Conservation (phyloP, 108 stramenopile species). For the Conticribra guillardii region DNA sequence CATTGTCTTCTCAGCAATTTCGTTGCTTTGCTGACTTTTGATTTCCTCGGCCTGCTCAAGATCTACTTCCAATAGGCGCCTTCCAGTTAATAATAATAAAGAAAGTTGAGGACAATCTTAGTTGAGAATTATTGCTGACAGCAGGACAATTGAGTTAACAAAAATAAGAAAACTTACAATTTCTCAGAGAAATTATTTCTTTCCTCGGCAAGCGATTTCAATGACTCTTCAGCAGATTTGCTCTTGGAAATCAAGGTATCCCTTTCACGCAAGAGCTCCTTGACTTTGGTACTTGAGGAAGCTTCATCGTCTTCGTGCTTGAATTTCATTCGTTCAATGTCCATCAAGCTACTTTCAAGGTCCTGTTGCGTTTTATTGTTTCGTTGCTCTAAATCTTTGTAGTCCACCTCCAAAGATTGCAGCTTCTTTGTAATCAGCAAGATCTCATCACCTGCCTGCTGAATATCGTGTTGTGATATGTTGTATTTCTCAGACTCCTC, state of each 20-base stretch:
- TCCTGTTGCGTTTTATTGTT: slow-evolving; percentile 13
- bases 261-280: slow-evolving; percentile 17
- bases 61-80: slow-evolving; percentile 2
- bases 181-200: slow-evolving; percentile 10
- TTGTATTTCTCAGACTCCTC: slow-evolving; percentile 13
- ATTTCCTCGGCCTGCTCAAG: slow-evolving; percentile 5
- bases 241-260: slow-evolving; percentile 7
- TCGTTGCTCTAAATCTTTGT: slow-evolving; percentile 6
- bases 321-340: slow-evolving; percentile 28
- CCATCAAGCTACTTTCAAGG: slow-evolving; percentile 25
- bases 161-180: slow-evolving; percentile 22
- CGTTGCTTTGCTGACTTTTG: not conserved
- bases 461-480: not conserved
- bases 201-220: slow-evolving; percentile 6
- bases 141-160: not conserved
- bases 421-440: slow-evolving; percentile 2
- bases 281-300: slow-evolving; percentile 7
- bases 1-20: slow-evolving; percentile 22
- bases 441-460: slow-evolving; percentile 15
- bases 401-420: slow-evolving; percentile 20
- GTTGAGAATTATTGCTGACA: not conserved
- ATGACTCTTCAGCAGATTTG: not conserved
- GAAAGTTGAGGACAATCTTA: not conserved
- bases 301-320: slow-evolving; percentile 31
- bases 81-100: not conserved